A percentile compares a stretch with the other conserved stretches of the same genome.
These are phyloP conservation scores for Boletus hoseneyae DNA, from an alignment of 1,284 basidiomycete genomes.

Conservation along the genomic window DNA sequence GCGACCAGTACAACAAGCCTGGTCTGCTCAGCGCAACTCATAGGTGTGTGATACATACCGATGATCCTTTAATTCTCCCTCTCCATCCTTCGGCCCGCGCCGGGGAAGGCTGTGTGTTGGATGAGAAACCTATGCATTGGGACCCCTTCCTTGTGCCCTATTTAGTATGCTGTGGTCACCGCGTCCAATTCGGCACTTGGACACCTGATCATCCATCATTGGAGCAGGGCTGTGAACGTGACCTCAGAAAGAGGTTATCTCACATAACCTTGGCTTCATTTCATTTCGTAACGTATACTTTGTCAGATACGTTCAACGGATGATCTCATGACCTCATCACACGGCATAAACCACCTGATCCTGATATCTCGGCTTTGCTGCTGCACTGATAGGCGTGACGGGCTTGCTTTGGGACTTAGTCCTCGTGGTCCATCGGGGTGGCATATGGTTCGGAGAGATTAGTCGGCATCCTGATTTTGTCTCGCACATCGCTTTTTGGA, in stretches of 20 bases:
- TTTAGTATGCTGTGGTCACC: constrained; percentile 20
- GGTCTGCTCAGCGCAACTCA: constrained; percentile 80
- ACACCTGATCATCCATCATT: constrained; percentile 3
- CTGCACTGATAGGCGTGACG: constrained; percentile 12
- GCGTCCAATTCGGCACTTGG: constrained; percentile 11
- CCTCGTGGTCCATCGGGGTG: constrained; percentile 12
- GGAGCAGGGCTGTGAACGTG: constrained; percentile 5
- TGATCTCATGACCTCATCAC: constrained; percentile 10
- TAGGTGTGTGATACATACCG: constrained; percentile 49
- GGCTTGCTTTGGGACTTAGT: constrained; percentile 8
- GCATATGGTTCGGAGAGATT: constrained; percentile 7
- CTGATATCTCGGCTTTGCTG: constrained; percentile 13
- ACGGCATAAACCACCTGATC: constrained; percentile 9
- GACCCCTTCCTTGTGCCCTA: constrained; percentile 2
- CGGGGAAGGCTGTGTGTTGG: constrained; percentile 1
- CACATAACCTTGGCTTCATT: constrained; percentile 4
- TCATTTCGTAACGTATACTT: constrained; percentile 1
- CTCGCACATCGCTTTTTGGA: constrained; percentile 3
- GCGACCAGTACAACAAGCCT: constrained; percentile 90
- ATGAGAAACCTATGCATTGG: constrained; percentile 11
- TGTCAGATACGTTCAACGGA: constrained; percentile 8
- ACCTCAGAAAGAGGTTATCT: constrained; percentile 7
- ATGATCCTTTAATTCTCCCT: neutral
- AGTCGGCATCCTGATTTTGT: constrained; percentile 7
- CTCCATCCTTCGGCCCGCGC: constrained; percentile 1